phyloP scores from a whole-genome alignment of 805 yeast genomes.

The Wickerhamomyces strasburgensis region DNA sequence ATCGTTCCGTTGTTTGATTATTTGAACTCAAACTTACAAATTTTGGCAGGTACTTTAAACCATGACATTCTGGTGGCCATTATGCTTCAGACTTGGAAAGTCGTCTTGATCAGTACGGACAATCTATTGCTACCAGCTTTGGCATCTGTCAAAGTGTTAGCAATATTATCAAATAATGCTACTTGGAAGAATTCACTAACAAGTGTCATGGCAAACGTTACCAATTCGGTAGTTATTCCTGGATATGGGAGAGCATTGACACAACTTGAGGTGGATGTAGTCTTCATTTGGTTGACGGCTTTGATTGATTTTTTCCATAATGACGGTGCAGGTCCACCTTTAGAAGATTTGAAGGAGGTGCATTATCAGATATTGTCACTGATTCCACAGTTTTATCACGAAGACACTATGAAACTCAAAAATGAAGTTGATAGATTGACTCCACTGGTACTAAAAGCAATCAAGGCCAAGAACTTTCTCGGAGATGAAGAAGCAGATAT shows the following conservation, averaged over 20 bases:
- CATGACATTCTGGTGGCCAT: constrained; percentile 53
- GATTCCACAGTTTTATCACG: constrained; percentile 62
- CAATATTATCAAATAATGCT: constrained; percentile 26
- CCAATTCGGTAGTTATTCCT: constrained; percentile 30
- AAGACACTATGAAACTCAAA: constrained; percentile 40
- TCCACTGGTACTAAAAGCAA: constrained; percentile 45
- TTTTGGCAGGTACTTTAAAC: constrained; percentile 56
- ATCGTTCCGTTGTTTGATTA: constrained; percentile 71
- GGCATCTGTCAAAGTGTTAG: constrained; percentile 34
- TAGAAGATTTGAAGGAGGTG: constrained; percentile 55
- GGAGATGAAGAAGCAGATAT: constrained; percentile 29
- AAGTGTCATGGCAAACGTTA: constrained; percentile 46
- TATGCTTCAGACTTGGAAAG: constrained; percentile 78
- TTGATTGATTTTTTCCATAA: constrained; percentile 77
- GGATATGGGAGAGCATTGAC: constrained; percentile 56
- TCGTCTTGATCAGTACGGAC: constrained; percentile 65
- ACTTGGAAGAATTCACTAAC: constrained; percentile 39
- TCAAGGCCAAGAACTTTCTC: constrained; percentile 42
- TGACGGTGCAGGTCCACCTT: constrained; percentile 75
- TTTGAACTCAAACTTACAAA: constrained; percentile 60
- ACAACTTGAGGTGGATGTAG: constrained; percentile 56
- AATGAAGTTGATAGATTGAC: constrained; percentile 56
- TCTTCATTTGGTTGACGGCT: constrained; percentile 64
- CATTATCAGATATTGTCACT: constrained; percentile 60
- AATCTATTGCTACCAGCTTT: constrained; percentile 69